These are phyloP conservation scores for Dalbergia cochinchinensis DNA, from an alignment of 306 rosid species.

Conservation along the genomic window DNA sequence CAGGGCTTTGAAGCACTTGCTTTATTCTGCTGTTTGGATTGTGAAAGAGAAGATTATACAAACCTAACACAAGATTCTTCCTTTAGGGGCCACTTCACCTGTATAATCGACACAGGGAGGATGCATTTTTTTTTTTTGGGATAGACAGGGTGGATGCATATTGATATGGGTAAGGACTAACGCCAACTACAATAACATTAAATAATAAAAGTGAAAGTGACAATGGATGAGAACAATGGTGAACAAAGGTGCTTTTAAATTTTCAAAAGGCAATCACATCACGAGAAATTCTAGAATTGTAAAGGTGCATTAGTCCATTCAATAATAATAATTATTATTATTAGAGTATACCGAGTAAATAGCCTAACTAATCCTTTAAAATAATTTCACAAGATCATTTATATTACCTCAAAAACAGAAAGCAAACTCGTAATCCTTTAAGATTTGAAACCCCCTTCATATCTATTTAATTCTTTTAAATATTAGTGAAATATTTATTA, in stretches of 20 bases:
- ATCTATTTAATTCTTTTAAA: too few relatives aligned
- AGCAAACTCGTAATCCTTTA: too few relatives aligned
- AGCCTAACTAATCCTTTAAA: too few relatives aligned
- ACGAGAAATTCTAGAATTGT: neutral
- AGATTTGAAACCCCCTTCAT: too few relatives aligned
- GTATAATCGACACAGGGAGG: neutral
- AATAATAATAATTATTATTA: slow-evolving; percentile 11
- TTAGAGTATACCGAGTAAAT: neutral
- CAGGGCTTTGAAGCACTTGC: neutral
- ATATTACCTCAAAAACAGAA: too few relatives aligned
- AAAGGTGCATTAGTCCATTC: neutral
- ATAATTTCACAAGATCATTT: too few relatives aligned
- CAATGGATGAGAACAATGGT: slow-evolving; percentile 11
- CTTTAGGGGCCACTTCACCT: neutral
- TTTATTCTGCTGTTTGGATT: neutral
- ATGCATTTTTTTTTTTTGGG: too few relatives aligned
- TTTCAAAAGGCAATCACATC: neutral
- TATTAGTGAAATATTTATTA: too few relatives aligned
- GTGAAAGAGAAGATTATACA: neutral
- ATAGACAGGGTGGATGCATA: neutral
- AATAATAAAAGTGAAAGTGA: neutral
- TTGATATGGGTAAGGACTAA: neutral
- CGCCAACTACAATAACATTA: neutral
- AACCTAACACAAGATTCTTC: neutral
- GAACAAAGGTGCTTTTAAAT: neutral